Base-by-base conservation (phyloP, 2,329 filamentous ascomycete genomes). In the Phoma herbarum region DNA sequence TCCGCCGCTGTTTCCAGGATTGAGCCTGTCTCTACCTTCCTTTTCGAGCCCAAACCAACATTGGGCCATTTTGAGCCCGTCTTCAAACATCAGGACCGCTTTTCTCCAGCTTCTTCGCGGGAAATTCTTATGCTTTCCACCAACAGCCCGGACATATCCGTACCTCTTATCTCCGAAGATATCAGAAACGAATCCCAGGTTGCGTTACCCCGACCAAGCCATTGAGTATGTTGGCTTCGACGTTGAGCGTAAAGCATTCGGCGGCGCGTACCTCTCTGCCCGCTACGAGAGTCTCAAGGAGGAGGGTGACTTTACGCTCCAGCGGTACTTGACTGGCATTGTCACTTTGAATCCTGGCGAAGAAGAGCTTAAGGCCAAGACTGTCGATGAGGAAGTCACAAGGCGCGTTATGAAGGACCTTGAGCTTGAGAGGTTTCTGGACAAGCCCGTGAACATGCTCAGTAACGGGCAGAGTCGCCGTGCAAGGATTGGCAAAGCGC, bases 211-310 rank as follows among this genome's bases (percentile, higher is more conserved):
- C 0, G 82, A 82, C 12, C 83, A 83, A 64, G 92, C 92, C 0
- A 90, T 99, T 57, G 88, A 89, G 67, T 94, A 97, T 81, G 93
- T 98, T 10, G 94, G 95, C 0, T 98, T 98, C 71, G 91, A 92
- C 71, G 88, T 87, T 2, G 90, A 93, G 66, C 84, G 87, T 25
- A 83, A 84, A 6, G 79, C 82, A 47, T 79, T 85, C 14, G 79
- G 85, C 6, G 83, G 84, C 2, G 89, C 92, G 4, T 97, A 97
- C 74, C 80, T 98, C 18, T 93, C 91, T 59, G 93, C 93, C 16
- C 85, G 95, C 37, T 99, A 98, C 75, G 95, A 99, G 81, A 93
- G 90, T 59, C 83, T 90, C 35, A 85, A 92, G 29, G 94, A 97
- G 78, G 88, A 88, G 52, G 96, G 91, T 1, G 95, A 98, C 76